phyloP scores from a whole-genome alignment of 495 filamentous ascomycete species.

The Neurospora sp. region DNA sequence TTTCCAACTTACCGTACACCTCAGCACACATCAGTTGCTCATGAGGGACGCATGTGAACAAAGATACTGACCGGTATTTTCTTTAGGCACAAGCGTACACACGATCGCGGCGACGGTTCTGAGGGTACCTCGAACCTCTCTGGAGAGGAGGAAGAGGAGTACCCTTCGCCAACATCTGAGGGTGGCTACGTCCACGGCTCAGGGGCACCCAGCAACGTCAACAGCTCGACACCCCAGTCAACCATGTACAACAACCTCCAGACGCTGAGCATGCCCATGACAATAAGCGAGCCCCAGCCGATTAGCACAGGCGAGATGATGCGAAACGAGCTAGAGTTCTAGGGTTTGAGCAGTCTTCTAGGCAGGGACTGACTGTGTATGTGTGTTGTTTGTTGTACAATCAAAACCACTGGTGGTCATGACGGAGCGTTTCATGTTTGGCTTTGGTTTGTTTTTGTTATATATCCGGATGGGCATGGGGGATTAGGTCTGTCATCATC shows the following conservation, averaged over 20 bases:
- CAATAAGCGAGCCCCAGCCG: constrained; percentile 40
- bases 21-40: constrained; percentile 13
- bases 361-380: constrained; percentile 34
- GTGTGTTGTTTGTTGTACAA: constrained; percentile 14
- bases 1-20: constrained; percentile 11
- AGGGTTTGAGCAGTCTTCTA: constrained; percentile 22
- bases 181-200: constrained; percentile 39
- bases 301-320: constrained; percentile 34
- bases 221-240: constrained; percentile 21
- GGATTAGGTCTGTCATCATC: constrained; percentile 4
- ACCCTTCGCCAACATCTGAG: constrained; percentile 54
- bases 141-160: constrained; percentile 72
- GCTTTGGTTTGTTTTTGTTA: constrained; percentile 23
- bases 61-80: constrained; percentile 12
- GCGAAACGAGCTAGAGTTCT: constrained; percentile 8
- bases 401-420: not conserved
- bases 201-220: constrained; percentile 29
- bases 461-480: constrained; percentile 1
- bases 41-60: constrained; percentile 8
- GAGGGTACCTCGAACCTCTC: constrained; percentile 55
- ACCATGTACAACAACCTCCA: constrained; percentile 39
- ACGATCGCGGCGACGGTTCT: constrained; percentile 65
- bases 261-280: constrained; percentile 48
- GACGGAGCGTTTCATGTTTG: constrained; percentile 2
- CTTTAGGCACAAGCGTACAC: constrained; percentile 82